Base-by-base conservation (phyloP, 129 eudicot genomes). In the Dittrichia graveolens region DNA sequence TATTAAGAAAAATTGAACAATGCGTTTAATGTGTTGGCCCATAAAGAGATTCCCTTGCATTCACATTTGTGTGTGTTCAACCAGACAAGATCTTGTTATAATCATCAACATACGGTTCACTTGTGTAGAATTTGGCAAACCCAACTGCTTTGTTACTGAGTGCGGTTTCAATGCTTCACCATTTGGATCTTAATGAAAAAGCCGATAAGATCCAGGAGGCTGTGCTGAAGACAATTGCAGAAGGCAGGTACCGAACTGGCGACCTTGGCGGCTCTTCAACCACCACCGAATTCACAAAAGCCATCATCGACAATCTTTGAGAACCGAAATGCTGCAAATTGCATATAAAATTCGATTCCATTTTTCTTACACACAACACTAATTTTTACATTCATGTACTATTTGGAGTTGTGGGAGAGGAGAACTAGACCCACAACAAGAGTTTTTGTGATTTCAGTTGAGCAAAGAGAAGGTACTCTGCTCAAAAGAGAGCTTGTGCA, bases 61-160 rank as follows among this genome's bases (percentile, higher is more conserved):
- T 41, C 19, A 71, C 19, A 42, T 6, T 35, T 35, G 37, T 44
- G 18, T 47, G 5, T 58, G 11, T 72, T n/a, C n/a, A n/a, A n/a
- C n/a, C n/a, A n/a, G n/a, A n/a, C 11, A 39, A 11, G 5, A 58
- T 62, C 42, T 31, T 34, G 4, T 12, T 11, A 9, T 42, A 65
- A 53, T n/a, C 19, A 31, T 73, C 40, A 15, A 12, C 49, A 2
- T 45, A 58, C 54, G 0, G 6, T 24, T 75, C 0, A 40, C 53
- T 39, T 4, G 41, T 83, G 83, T 63, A 95, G 99, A 95, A 95
- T 77, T 77, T 88, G 91, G 97, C 99, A 38, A 95, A 95, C 73
- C 99, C 99, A 43, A 95, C 99, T 18, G 99, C 99, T 7, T 83
- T 95, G 79, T 88, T 90, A 62, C 81, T 95, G 77, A 95, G 99